phyloP scores from a whole-genome alignment of 495 filamentous ascomycete genomes.

The Penicillium macrosclerotiorum region DNA sequence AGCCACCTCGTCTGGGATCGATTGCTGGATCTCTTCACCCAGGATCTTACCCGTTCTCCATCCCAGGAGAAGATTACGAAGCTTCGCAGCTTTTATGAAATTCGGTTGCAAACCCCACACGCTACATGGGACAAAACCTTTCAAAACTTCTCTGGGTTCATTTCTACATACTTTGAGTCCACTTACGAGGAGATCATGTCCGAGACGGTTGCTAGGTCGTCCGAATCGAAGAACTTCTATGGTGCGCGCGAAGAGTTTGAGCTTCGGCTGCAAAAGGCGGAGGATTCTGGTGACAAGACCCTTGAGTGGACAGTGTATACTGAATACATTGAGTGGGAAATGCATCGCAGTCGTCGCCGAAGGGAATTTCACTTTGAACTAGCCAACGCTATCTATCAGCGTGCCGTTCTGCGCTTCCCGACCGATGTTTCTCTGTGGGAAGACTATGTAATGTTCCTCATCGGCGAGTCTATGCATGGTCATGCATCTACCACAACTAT shows the following conservation, averaged over 20 bases:
- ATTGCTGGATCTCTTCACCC: constrained; percentile 58
- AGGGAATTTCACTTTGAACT: constrained; percentile 57
- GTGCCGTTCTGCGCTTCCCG: constrained; percentile 66
- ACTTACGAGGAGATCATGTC: constrained; percentile 82
- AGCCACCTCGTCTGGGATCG: constrained; percentile 89
- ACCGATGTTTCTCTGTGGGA: constrained; percentile 73
- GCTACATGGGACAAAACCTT: constrained; percentile 82
- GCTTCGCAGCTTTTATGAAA: constrained; percentile 66
- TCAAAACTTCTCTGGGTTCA: constrained; percentile 75
- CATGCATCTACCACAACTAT: constrained; percentile 37
- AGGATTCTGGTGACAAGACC: constrained; percentile 54
- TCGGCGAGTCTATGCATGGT: constrained; percentile 42
- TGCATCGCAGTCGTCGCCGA: constrained; percentile 54
- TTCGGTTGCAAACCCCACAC: constrained; percentile 77
- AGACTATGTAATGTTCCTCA: constrained; percentile 74
- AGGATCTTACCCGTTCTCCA: constrained; percentile 59
- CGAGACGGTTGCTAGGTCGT: constrained; percentile 60
- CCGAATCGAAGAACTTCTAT: constrained; percentile 68
- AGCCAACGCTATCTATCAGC: constrained; percentile 73
- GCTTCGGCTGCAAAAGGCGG: constrained; percentile 58
- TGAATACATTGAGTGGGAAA: constrained; percentile 86
- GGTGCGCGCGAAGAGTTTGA: constrained; percentile 69
- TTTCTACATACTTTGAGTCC: constrained; percentile 70
- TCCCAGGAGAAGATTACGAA: constrained; percentile 59
- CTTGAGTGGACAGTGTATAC: constrained; percentile 57